Conservation (phyloP, 2,329 filamentous ascomycete species). For the Geoglossum cookeanum region DNA sequence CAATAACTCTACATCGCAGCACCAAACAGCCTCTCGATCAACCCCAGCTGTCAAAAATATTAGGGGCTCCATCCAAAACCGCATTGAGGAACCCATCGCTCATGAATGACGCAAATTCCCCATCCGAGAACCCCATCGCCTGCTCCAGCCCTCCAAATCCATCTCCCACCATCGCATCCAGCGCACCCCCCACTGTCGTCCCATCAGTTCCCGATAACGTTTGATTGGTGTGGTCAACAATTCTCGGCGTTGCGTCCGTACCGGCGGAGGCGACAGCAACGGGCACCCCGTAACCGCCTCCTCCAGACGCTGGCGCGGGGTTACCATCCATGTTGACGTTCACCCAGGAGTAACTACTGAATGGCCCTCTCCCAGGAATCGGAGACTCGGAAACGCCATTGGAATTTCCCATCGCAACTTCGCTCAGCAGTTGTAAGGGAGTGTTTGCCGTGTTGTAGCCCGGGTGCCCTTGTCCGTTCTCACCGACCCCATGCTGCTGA, state of each 20-base stretch:
- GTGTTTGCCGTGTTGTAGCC: slow-evolving; percentile 4
- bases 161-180: background rate
- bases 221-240: background rate
- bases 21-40: background rate
- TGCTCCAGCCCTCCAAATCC: background rate
- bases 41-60: slow-evolving; percentile 1
- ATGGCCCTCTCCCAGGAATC: background rate
- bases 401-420: slow-evolving; percentile 7
- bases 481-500: background rate
- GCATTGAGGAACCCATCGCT: slow-evolving; percentile 2
- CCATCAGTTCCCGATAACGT: background rate
- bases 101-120: slow-evolving; percentile 3
- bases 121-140: slow-evolving; percentile 1
- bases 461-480: background rate
- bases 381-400: slow-evolving; percentile 2
- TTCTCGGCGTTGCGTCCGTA: background rate
- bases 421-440: slow-evolving; percentile 5
- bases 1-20: background rate
- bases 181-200: background rate
- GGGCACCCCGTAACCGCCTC: background rate
- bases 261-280: background rate
- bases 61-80: slow-evolving; percentile 1
- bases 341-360: background rate
- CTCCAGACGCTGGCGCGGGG: background rate
- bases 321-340: background rate